A percentile compares a stretch with the other conserved stretches of the same genome.
phyloP scores from a whole-genome alignment of 192 early-diverging fungal genomes.

The Coemansia sp. region DNA sequence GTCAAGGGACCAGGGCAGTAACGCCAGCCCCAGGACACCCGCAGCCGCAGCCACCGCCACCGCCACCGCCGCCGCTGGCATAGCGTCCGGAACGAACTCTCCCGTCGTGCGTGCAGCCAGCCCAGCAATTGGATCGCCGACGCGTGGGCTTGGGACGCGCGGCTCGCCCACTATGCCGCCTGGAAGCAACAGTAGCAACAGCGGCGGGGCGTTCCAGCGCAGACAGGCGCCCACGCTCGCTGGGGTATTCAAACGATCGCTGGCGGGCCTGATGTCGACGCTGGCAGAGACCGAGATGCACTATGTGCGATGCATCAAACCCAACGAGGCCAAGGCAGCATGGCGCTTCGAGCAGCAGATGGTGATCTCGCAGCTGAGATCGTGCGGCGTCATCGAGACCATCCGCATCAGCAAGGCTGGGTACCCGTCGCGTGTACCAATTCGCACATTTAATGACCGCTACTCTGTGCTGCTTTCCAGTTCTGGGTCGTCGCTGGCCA shows the following conservation, averaged over 20 bases:
- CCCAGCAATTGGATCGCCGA: slow-evolving; percentile 10
- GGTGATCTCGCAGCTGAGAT: slow-evolving; percentile 92
- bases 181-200: not conserved
- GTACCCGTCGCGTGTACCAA: slow-evolving; percentile 89
- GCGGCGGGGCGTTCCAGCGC: slow-evolving; percentile 24
- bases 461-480: slow-evolving; percentile 36
- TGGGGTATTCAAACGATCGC: slow-evolving; percentile 62
- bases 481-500: not conserved
- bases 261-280: slow-evolving; percentile 92
- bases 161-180: slow-evolving; percentile 1
- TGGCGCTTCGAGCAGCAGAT: slow-evolving; percentile 93
- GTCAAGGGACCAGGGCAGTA: slow-evolving; percentile 6
- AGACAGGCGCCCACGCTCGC: slow-evolving; percentile 53
- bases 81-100: slow-evolving; percentile 22
- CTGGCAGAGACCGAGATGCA: slow-evolving; percentile 90
- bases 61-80: too few relatives aligned
- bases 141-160: slow-evolving; percentile 9
- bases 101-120: slow-evolving; percentile 18
- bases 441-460: slow-evolving; percentile 90
- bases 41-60: not conserved
- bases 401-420: slow-evolving; percentile 98
- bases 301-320: slow-evolving; percentile 99
- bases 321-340: slow-evolving; percentile 89
- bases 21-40: slow-evolving; percentile 3
- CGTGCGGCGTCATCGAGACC: slow-evolving; percentile 98